Conservation (phyloP, 2,329 filamentous ascomycete species). For the Sporothrix phasma region DNA sequence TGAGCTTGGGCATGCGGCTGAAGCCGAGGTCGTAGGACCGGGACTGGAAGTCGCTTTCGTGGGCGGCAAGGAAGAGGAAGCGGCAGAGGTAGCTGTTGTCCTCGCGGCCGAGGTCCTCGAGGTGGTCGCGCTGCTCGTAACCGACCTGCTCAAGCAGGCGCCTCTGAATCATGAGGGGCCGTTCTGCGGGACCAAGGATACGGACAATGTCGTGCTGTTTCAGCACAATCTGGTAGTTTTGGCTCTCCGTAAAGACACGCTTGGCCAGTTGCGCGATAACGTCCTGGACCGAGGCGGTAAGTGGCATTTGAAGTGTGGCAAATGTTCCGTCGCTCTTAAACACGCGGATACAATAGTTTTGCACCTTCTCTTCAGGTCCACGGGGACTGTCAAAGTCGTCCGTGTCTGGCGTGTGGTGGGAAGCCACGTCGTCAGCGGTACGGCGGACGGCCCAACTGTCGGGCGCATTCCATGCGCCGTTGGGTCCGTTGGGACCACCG, state of each 20-base stretch:
- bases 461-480: conserved; percentile 77
- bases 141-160: conserved; percentile 81
- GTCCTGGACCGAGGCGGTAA: conserved; percentile 78
- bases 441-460: conserved; percentile 93
- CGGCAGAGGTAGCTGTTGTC: conserved; percentile 96
- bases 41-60: conserved; percentile 70
- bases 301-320: conserved; percentile 73
- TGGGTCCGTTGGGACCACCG: conserved; percentile 23
- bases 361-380: conserved; percentile 58
- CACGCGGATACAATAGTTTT: conserved; percentile 84
- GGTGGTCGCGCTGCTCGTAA: conserved; percentile 73
- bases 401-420: conserved; percentile 43
- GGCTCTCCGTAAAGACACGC: conserved; percentile 85
- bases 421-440: conserved; percentile 53
- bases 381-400: conserved; percentile 59
- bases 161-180: conserved; percentile 86
- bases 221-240: conserved; percentile 93
- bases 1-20: conserved; percentile 79
- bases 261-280: conserved; percentile 85
- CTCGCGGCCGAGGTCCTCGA: conserved; percentile 90
- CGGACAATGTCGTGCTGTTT: conserved; percentile 84
- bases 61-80: conserved; percentile 86
- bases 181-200: conserved; percentile 66
- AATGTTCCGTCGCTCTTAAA: conserved; percentile 93
- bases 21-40: conserved; percentile 71